Conservation (phyloP, 768 basidiomycete species). For the Cystofilobasidium capitatum region DNA sequence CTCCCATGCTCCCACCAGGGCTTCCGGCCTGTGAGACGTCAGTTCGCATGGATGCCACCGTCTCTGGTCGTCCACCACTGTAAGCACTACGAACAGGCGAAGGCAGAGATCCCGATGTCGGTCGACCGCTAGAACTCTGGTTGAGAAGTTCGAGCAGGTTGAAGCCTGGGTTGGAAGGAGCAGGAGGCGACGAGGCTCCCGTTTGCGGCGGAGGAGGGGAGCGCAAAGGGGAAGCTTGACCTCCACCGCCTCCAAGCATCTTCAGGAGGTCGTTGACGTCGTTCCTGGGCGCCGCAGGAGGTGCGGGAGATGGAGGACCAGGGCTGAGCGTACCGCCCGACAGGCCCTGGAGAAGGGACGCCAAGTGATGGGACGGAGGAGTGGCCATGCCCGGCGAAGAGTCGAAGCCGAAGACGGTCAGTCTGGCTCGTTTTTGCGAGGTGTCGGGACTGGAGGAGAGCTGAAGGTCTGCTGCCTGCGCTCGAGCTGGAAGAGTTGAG, state of each 20-base stretch:
- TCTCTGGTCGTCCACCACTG: background rate
- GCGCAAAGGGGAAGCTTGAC: background rate
- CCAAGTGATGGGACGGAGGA: background rate
- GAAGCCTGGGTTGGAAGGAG: background rate
- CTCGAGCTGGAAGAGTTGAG: too few relatives aligned
- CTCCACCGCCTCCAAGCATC: background rate
- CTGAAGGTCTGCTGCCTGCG: too few relatives aligned
- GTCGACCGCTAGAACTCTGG: background rate
- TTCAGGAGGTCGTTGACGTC: background rate
- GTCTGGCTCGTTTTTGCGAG: background rate
- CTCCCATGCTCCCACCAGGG: background rate
- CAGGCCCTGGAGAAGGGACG: background rate
- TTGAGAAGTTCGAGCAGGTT: conserved; percentile 3
- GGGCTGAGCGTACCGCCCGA: background rate
- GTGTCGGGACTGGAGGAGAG: too few relatives aligned
- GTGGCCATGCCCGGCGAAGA: background rate
- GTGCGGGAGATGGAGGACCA: background rate
- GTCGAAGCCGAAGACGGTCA: background rate
- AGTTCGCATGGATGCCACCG: background rate
- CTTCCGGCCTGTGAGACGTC: background rate
- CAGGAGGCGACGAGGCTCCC: background rate
- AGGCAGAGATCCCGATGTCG: background rate
- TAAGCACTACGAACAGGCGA: background rate
- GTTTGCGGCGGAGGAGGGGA: background rate
- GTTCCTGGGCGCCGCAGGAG: background rate